A percentile compares a stretch with the other conserved stretches of the same genome.
Conservation (phyloP, 805 yeast species). For the Kazachstania kunashirensis region DNA sequence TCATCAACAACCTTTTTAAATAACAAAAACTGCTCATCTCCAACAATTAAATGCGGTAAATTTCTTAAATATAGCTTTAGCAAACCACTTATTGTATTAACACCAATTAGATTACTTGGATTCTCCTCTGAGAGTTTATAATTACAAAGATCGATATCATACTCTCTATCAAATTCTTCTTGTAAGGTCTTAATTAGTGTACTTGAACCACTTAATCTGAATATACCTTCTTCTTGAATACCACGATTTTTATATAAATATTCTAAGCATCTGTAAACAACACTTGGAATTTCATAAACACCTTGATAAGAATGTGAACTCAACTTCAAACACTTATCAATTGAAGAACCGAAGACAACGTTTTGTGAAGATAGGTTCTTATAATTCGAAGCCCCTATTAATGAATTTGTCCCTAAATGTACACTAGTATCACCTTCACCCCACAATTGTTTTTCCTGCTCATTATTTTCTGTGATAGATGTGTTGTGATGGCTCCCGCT, state of each 20-base stretch:
- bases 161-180: constrained; percentile 53
- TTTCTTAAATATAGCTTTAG: constrained; percentile 75
- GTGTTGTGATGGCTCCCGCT: not conserved
- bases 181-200: constrained; percentile 60
- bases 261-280: constrained; percentile 65
- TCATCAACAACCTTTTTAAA: constrained; percentile 32
- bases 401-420: not conserved
- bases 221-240: constrained; percentile 80
- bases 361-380: not conserved
- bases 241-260: constrained; percentile 59
- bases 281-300: constrained; percentile 49
- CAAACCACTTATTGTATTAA: constrained; percentile 80
- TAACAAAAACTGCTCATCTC: constrained; percentile 38
- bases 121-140: constrained; percentile 21
- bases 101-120: constrained; percentile 39
- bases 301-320: constrained; percentile 37
- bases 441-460: not conserved
- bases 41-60: constrained; percentile 59
- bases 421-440: not conserved
- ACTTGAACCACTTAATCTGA: constrained; percentile 83
- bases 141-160: constrained; percentile 57
- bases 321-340: constrained; percentile 41
- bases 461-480: not conserved
- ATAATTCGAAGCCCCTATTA: not conserved
- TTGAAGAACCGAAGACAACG: constrained; percentile 55